Evolutionary conservation across 495 filamentous ascomycete genomes (phyloP).

Genomic region (Staphylotrichum tortipilum): DNA sequence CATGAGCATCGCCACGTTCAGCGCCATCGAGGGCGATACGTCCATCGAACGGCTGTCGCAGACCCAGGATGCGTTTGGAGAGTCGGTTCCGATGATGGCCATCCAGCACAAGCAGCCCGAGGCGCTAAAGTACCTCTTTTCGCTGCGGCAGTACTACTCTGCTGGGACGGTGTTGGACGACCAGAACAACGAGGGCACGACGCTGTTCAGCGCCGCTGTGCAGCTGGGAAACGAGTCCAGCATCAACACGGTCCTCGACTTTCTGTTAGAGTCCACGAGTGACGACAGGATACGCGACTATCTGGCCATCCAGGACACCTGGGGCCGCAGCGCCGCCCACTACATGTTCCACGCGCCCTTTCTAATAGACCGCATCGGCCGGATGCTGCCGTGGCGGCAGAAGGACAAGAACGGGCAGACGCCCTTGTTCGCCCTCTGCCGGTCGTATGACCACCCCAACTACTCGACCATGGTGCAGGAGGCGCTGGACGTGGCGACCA

Average conservation of each 20-base stretch:
- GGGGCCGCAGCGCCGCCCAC: slow-evolving; percentile 84
- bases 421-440: slow-evolving; percentile 84
- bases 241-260: slow-evolving; percentile 66
- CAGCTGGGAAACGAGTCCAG: slow-evolving; percentile 71
- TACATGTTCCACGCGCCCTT: slow-evolving; percentile 91
- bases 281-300: slow-evolving; percentile 51
- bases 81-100: slow-evolving; percentile 95
- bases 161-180: slow-evolving; percentile 65
- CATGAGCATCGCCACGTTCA: slow-evolving; percentile 65
- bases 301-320: slow-evolving; percentile 64
- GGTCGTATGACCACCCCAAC: slow-evolving; percentile 87
- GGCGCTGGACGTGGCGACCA: slow-evolving; percentile 65
- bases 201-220: slow-evolving; percentile 85
- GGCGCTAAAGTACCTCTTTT: slow-evolving; percentile 68
- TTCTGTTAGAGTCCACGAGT: slow-evolving; percentile 32
- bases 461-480: slow-evolving; percentile 79
- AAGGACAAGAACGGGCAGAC: slow-evolving; percentile 96
- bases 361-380: slow-evolving; percentile 65
- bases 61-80: slow-evolving; percentile 71
- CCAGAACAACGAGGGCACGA: slow-evolving; percentile 79
- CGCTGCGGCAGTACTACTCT: slow-evolving; percentile 64
- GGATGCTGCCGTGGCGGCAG: slow-evolving; percentile 74
- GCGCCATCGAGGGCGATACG: slow-evolving; percentile 72
- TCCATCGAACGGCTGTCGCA: slow-evolving; percentile 73
- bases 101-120: slow-evolving; percentile 65